phyloP scores from a whole-genome alignment of 345 rosid genomes.

The Citrus sp. region DNA sequence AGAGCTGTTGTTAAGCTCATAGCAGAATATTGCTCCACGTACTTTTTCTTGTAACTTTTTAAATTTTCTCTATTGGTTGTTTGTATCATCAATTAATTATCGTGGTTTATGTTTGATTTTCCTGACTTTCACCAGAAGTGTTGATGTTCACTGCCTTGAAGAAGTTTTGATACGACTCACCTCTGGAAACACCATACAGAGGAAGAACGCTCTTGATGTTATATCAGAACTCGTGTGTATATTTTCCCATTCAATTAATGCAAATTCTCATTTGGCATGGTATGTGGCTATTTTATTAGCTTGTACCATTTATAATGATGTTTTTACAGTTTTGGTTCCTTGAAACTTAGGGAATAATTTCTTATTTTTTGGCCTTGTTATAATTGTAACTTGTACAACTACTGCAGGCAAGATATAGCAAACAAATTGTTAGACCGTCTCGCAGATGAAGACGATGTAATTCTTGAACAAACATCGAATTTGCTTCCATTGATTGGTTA shows the following conservation, averaged over 20 bases:
- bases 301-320: constrained; percentile 3
- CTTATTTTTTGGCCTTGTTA: constrained; percentile 10
- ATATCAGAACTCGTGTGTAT: constrained; percentile 54
- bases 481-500: constrained; percentile 66
- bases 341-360: not conserved
- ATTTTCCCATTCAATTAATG: constrained; percentile 35
- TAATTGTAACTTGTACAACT: constrained; percentile 12
- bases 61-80: not conserved
- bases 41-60: constrained; percentile 14
- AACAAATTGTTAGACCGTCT: constrained; percentile 57
- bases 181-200: constrained; percentile 55
- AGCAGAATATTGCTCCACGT: constrained; percentile 79
- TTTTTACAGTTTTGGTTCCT: constrained; percentile 7
- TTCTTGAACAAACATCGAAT: constrained; percentile 46
- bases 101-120: constrained; percentile 12
- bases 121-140: constrained; percentile 47
- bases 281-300: constrained; percentile 23
- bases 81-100: not conserved
- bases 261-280: constrained; percentile 57
- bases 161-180: constrained; percentile 69
- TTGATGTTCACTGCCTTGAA: constrained; percentile 52
- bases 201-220: constrained; percentile 77
- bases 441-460: constrained; percentile 51
- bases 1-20: constrained; percentile 66
- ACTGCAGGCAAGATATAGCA: constrained; percentile 66